phyloP scores from a whole-genome alignment of 2,329 filamentous ascomycete genomes.

The Ophiostoma quercus region DNA sequence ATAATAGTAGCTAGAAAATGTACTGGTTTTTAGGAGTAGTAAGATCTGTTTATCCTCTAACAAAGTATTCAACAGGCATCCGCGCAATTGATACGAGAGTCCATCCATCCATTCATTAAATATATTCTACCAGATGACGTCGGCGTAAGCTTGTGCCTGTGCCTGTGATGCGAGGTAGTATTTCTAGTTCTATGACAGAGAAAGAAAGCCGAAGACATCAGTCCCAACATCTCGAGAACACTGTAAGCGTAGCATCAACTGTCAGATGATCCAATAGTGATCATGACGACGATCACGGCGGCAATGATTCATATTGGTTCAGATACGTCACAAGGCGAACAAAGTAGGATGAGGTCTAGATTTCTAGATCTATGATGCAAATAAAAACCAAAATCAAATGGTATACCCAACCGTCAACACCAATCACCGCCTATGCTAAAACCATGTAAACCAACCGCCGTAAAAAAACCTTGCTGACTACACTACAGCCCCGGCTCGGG shows the following conservation, averaged over 20 bases:
- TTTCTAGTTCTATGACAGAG: background rate
- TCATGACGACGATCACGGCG: too few relatives aligned
- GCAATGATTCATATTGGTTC: too few relatives aligned
- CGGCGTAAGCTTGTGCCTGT: background rate
- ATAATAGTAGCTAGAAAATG: too few relatives aligned
- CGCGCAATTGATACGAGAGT: too few relatives aligned
- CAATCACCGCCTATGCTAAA: background rate
- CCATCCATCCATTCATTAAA: too few relatives aligned
- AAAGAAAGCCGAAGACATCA: background rate
- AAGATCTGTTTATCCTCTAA: too few relatives aligned
- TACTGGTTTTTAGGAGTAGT: too few relatives aligned
- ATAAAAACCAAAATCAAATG: background rate
- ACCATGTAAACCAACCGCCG: background rate
- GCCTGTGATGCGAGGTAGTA: background rate
- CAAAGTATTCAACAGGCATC: too few relatives aligned
- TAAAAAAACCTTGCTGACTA: background rate
- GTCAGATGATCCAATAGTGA: too few relatives aligned
- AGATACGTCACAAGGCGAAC: background rate
- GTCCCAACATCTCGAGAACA: background rate
- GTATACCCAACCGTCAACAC: constrained; percentile 1
- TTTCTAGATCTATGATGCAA: background rate
- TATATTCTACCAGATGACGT: background rate
- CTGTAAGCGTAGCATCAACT: background rate
- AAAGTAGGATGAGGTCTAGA: background rate
- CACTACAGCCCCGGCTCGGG: background rate